Evolutionary conservation across 2,329 filamentous ascomycete genomes (phyloP).

Genomic region (Ramichloridium luteum): DNA sequence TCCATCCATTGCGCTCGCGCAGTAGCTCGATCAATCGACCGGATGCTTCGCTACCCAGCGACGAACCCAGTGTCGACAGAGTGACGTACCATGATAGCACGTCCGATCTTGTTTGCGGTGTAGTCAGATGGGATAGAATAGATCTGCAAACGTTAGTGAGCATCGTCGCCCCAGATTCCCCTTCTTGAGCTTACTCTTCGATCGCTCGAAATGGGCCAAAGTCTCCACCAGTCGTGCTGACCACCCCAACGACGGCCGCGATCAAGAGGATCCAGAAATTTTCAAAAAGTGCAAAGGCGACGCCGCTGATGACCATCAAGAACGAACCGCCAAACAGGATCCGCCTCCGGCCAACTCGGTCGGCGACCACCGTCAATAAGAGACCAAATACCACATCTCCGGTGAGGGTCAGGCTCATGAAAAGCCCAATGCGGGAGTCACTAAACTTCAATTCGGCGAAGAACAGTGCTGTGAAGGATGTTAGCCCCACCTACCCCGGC

Average conservation of each 20-base stretch:
- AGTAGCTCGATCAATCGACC: conserved; percentile 42
- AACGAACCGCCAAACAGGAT: conserved; percentile 21
- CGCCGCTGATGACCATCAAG: conserved; percentile 22
- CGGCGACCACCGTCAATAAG: conserved; percentile 23
- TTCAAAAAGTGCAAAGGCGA: conserved; percentile 20
- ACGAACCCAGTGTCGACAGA: conserved; percentile 43
- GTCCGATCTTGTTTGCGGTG: conserved; percentile 42
- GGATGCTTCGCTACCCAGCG: conserved; percentile 41
- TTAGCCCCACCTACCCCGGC: not conserved
- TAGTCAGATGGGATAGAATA: conserved; percentile 49
- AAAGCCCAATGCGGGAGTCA: conserved; percentile 23
- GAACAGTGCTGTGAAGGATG: conserved; percentile 19
- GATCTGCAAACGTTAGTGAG: conserved; percentile 25
- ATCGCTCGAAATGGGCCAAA: conserved; percentile 57
- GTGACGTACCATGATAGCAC: conserved; percentile 57
- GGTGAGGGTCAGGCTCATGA: conserved; percentile 23
- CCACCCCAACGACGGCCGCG: conserved; percentile 23
- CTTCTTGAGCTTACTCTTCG: conserved; percentile 36
- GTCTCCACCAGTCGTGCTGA: conserved; percentile 41
- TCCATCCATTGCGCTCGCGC: conserved; percentile 35
- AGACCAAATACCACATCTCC: conserved; percentile 26
- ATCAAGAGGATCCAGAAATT: conserved; percentile 25
- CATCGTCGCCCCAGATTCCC: not conserved
- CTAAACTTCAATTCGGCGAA: conserved; percentile 23
- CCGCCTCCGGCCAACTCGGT: conserved; percentile 22